Conservation (phyloP, 208 protist genomes). For the Acanthamoeba healyi region DNA sequence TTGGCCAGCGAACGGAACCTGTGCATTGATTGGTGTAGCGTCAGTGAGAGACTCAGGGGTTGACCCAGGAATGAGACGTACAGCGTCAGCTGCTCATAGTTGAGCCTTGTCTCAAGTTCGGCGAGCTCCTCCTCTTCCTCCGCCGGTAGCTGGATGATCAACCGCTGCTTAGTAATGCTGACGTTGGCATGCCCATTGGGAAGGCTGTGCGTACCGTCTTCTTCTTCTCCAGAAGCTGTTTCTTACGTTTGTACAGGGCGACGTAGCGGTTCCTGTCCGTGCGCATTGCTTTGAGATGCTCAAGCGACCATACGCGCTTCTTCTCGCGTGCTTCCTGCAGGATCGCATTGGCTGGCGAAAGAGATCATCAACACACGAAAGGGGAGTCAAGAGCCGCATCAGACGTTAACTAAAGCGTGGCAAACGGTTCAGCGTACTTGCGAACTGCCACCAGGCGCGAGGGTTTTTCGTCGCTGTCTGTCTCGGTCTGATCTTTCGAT, state of each 20-base stretch:
- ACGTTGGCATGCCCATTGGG: no score
- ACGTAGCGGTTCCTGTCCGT: constrained; percentile 28
- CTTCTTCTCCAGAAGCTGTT: constrained; percentile 14
- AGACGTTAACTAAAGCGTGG: background rate
- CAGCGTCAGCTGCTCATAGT: constrained; percentile 56
- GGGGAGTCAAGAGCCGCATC: background rate
- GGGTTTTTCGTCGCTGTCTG: constrained; percentile 4
- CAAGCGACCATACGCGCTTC: constrained; percentile 22
- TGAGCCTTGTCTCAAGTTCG: constrained; percentile 8
- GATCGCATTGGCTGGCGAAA: constrained; percentile 5
- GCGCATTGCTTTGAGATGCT: constrained; percentile 13
- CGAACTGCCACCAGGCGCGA: constrained; percentile 52
- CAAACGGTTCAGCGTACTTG: constrained; percentile 4
- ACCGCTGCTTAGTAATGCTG: no score
- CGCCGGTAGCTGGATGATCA: constrained; percentile 18
- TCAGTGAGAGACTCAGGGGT: no score
- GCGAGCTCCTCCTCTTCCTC: constrained; percentile 53
- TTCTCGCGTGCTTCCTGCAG: constrained; percentile 57
- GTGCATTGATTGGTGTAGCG: background rate
- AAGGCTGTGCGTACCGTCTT: background rate
- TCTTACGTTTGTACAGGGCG: constrained; percentile 32
- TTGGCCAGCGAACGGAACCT: constrained; percentile 69
- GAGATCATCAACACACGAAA: background rate
- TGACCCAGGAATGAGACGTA: background rate
- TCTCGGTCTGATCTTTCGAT: constrained; percentile 29